phyloP scores from a whole-genome alignment of 2,329 filamentous ascomycete genomes.

The Aureobasidium namibiae region DNA sequence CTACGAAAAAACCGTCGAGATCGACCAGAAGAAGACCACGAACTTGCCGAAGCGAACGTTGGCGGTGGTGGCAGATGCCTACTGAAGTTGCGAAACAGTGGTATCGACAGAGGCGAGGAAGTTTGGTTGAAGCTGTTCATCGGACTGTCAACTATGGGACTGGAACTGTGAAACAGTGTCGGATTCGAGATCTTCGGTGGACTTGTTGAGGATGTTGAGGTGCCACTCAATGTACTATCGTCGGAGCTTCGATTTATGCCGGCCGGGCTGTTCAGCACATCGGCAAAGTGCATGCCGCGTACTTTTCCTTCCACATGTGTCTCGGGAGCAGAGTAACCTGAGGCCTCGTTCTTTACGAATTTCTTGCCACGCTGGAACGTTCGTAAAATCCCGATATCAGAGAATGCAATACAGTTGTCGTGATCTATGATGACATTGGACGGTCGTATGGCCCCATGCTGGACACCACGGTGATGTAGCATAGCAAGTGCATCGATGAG shows the following conservation, averaged over 20 bases:
- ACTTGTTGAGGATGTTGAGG: neutral
- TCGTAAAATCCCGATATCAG: slow-evolving; percentile 47
- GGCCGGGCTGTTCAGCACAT: neutral
- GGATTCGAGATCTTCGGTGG: neutral
- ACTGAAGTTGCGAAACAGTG: slow-evolving; percentile 25
- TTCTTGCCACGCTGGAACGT: slow-evolving; percentile 46
- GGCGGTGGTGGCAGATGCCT: slow-evolving; percentile 21
- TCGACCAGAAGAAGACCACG: neutral
- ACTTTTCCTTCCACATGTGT: neutral
- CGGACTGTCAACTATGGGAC: neutral
- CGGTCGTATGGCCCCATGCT: slow-evolving; percentile 62
- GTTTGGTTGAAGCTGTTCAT: neutral
- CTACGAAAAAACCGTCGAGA: slow-evolving; percentile 8
- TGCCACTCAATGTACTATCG: neutral
- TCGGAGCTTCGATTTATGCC: neutral
- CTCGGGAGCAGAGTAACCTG: slow-evolving; percentile 68
- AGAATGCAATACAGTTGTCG: slow-evolving; percentile 58
- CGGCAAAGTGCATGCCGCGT: neutral
- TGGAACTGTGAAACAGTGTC: neutral
- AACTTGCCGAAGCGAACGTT: slow-evolving; percentile 10
- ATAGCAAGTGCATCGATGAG: slow-evolving; percentile 60
- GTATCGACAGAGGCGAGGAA: neutral
- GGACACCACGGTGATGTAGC: slow-evolving; percentile 55
- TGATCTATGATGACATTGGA: slow-evolving; percentile 61
- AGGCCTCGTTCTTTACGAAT: slow-evolving; percentile 57